These are phyloP conservation scores for Coemansia nantahalensis DNA, from an alignment of 192 early-diverging fungal genomes.

Conservation along the genomic window DNA sequence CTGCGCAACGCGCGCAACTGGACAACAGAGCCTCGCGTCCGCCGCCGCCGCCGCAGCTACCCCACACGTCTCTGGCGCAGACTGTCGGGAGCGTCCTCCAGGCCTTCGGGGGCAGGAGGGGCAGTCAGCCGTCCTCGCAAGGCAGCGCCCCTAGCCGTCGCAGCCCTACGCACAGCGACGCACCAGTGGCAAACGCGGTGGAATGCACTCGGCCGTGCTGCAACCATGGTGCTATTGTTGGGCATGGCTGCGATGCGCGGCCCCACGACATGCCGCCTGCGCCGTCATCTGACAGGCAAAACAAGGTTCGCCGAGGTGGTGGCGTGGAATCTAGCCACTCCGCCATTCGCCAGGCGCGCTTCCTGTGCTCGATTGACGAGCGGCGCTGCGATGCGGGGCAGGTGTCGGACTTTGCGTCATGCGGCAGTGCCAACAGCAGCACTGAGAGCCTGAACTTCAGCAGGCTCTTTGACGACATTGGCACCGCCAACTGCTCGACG, in stretches of 20 bases:
- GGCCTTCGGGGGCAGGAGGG: no score
- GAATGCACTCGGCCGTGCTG: slow-evolving; percentile 9
- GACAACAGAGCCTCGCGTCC: background rate
- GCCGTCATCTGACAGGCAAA: background rate
- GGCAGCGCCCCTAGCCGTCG: slow-evolving; percentile 2
- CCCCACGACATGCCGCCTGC: slow-evolving; percentile 1
- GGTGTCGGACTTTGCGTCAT: background rate
- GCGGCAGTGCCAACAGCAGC: background rate
- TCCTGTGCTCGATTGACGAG: slow-evolving; percentile 26
- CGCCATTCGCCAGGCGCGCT: background rate
- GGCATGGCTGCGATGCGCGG: slow-evolving; percentile 3
- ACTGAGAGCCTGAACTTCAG: slow-evolving; percentile 24
- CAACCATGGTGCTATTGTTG: slow-evolving; percentile 5
- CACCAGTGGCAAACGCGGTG: background rate
- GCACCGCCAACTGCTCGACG: background rate
- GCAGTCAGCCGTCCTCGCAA: no score
- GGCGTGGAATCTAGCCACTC: no score
- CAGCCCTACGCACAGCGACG: slow-evolving; percentile 7
- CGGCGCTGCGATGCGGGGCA: slow-evolving; percentile 11
- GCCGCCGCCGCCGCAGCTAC: background rate
- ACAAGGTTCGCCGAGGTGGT: background rate
- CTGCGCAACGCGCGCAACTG: slow-evolving; percentile 27
- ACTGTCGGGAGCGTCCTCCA: no score
- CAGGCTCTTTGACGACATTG: slow-evolving; percentile 27
- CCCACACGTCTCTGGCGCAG: no score